Base-by-base conservation (phyloP, 305 asterid genomes). In the Coffea humblotiana region DNA sequence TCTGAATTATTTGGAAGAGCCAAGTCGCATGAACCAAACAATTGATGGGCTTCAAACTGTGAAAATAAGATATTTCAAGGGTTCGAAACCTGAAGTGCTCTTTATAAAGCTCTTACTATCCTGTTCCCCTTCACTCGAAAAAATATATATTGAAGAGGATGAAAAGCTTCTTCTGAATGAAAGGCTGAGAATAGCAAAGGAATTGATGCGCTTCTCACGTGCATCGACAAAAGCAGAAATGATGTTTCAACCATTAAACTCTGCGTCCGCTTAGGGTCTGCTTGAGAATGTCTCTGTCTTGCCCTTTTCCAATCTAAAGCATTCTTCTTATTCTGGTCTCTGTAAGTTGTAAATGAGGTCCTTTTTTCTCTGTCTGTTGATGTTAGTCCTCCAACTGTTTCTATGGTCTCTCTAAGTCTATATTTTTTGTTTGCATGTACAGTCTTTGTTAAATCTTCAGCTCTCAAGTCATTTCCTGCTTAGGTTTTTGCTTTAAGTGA, bases 191-290 rank as follows among this genome's bases (percentile, higher is more conserved):
- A 72, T 72, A 2, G 47, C 52, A 10, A 47, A 23, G 72, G 71
- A 78, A 13, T 58, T 56, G 81, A 52, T 67, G 61, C 32, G 23
- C 23, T 73, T 49, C 13, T 58, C 78, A 47, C 35, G 75, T 35
- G 82, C 75, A 49, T 74, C 83, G 16, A 60, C 60, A 14, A 80
- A 74, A 14, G 83, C 70, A 29, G 72, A 66, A 56, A 67, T 63
- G 11, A 40, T 72, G 18, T 61, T 43, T 15, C 37, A 61, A 27
- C 71, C 72, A n/a, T 2, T 65, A 14, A 11, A 15, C 5, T 0
- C 6, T 7, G 8, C 8, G 10, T 37, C 3, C 64, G 21, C 11
- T 58, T 58, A 58, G 60, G 21, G 16, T 52, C 16, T 52, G 4
- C 18, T 52, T 15, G 43, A 37, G 43, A 37, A 37, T 37, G 43